These are phyloP conservation scores for Neurospora africana DNA, from an alignment of 495 filamentous ascomycete species.

Conservation along the genomic window DNA sequence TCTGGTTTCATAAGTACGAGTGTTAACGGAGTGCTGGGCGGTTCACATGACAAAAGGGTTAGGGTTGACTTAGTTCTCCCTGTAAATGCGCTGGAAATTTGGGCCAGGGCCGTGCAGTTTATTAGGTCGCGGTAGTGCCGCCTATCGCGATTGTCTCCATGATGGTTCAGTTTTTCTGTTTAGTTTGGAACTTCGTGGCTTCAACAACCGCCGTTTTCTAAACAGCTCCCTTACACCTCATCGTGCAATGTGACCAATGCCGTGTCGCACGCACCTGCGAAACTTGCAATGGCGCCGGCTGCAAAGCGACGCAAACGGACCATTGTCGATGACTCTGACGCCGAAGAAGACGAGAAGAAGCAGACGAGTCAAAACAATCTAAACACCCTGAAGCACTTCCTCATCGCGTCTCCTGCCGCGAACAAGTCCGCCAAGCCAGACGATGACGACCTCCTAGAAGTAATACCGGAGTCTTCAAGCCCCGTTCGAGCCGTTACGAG, in stretches of 20 bases:
- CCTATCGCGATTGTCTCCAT: not conserved
- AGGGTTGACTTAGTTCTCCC: not conserved
- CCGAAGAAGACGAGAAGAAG: conserved; percentile 18
- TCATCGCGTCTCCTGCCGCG: conserved; percentile 32
- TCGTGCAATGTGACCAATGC: conserved; percentile 17
- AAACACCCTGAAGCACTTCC: conserved; percentile 33
- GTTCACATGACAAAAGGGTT: not conserved
- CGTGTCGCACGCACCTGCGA: not conserved
- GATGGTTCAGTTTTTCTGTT: not conserved
- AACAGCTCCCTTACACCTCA: not conserved
- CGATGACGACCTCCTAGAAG: conserved; percentile 4
- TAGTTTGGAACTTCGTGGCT: not conserved
- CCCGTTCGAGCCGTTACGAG: conserved; percentile 20
- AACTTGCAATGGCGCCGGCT: conserved; percentile 41
- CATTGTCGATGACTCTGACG: conserved; percentile 28
- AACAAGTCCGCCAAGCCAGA: conserved; percentile 5
- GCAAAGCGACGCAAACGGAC: conserved; percentile 44
- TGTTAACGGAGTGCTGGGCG: not conserved
- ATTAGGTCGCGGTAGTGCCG: not conserved
- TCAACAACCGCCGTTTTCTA: not conserved
- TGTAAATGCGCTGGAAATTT: not conserved
- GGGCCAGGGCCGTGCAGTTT: not conserved
- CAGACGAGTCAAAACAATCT: conserved; percentile 13
- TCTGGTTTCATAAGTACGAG: not conserved
- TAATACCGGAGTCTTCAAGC: conserved; percentile 19